Conservation (phyloP, 345 rosid genomes). For the Populus pruinosa region DNA sequence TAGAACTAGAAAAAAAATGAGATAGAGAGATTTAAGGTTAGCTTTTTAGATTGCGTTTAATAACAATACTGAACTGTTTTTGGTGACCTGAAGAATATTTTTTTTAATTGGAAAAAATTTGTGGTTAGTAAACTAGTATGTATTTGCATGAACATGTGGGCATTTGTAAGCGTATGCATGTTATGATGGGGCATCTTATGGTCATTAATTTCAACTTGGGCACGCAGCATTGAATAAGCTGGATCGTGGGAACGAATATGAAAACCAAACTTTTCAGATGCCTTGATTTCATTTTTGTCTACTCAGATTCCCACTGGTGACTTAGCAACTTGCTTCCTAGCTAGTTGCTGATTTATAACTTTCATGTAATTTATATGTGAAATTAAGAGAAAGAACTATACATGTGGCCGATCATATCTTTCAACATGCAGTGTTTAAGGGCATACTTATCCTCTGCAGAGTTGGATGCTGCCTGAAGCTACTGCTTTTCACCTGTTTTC, state of each 20-base stretch:
- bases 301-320: constrained; percentile 22
- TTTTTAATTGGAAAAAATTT: too few species aligned
- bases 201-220: too few species aligned
- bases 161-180: not conserved
- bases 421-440: not conserved
- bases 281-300: not conserved
- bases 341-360: constrained; percentile 5
- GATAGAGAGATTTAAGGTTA: too few species aligned
- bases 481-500: constrained; percentile 29
- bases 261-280: not conserved
- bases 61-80: too few species aligned
- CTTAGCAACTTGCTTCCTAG: constrained; percentile 1
- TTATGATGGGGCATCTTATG: not conserved
- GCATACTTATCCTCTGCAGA: not conserved
- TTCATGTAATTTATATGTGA: constrained; percentile 2
- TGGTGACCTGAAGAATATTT: too few species aligned
- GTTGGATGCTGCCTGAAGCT: constrained; percentile 12
- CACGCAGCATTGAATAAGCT: too few species aligned
- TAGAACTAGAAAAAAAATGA: too few species aligned
- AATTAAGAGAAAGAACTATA: constrained; percentile 6
- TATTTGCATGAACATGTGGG: too few species aligned
- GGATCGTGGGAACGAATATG: not conserved
- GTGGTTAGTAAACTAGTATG: too few species aligned
- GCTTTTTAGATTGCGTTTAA: too few species aligned
- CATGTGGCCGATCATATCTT: not conserved